These are phyloP conservation scores for Boletus pseudo-olivaceus DNA, from an alignment of 768 basidiomycete genomes.

Conservation along the genomic window DNA sequence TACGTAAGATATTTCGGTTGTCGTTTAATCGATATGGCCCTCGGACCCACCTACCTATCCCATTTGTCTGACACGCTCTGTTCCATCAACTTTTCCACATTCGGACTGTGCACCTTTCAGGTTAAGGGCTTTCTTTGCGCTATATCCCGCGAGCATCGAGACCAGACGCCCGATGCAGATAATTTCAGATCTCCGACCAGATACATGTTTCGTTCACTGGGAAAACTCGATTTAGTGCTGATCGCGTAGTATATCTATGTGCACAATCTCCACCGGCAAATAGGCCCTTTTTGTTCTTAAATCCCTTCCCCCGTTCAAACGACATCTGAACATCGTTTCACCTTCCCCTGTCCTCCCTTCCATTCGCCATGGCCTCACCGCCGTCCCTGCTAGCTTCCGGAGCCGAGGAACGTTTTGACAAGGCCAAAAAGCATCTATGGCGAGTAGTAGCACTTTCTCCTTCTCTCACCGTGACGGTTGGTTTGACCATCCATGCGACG, in stretches of 20 bases:
- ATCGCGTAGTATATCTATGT: constrained; percentile 41
- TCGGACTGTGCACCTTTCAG: constrained; percentile 29
- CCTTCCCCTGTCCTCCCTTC: constrained; percentile 20
- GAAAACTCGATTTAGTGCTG: constrained; percentile 37
- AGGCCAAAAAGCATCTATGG: constrained; percentile 36
- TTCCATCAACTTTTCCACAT: constrained; percentile 34
- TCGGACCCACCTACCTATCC: constrained; percentile 36
- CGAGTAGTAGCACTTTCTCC: constrained; percentile 18
- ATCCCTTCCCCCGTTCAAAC: constrained; percentile 24
- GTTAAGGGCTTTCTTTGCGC: constrained; percentile 33
- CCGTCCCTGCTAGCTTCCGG: constrained; percentile 15
- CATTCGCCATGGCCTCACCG: constrained; percentile 24
- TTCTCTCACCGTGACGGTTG: constrained; percentile 2
- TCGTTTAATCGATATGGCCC: constrained; percentile 37
- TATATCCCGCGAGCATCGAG: constrained; percentile 38
- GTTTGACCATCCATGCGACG: constrained; percentile 9
- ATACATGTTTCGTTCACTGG: constrained; percentile 34
- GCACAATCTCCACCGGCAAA: constrained; percentile 36
- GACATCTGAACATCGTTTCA: constrained; percentile 24
- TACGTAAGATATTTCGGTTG: constrained; percentile 37
- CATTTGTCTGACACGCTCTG: constrained; percentile 30
- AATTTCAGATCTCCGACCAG: constrained; percentile 38
- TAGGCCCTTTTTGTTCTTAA: constrained; percentile 28
- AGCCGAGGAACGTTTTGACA: constrained; percentile 33
- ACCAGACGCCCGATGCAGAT: constrained; percentile 33